Evolutionary conservation across 371 early-diverging fungal genomes (phyloP).

Genomic region (Choanephora cucurbitarum): DNA sequence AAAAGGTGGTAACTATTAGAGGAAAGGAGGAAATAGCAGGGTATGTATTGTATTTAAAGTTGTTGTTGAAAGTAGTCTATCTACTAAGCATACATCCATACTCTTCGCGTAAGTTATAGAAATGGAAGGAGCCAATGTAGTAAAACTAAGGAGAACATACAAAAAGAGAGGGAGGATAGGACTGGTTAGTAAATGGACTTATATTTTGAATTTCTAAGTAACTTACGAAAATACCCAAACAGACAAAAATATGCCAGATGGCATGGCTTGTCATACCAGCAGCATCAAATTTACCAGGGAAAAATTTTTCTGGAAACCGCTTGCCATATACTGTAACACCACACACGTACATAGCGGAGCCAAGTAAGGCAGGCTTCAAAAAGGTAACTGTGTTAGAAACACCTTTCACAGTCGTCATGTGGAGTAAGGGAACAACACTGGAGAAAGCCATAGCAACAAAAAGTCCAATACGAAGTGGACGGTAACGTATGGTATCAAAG

Average conservation of each 20-base stretch:
- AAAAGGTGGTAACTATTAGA: too few species aligned
- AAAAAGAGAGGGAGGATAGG: neutral
- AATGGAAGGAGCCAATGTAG: slow-evolving; percentile 27
- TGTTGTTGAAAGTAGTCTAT: neutral
- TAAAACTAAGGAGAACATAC: slow-evolving; percentile 22
- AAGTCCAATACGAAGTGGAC: slow-evolving; percentile 62
- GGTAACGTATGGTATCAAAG: slow-evolving; percentile 55
- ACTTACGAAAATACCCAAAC: slow-evolving; percentile 61
- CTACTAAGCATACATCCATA: slow-evolving; percentile 21
- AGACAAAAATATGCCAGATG: slow-evolving; percentile 78
- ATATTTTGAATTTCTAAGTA: neutral
- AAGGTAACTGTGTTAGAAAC: slow-evolving; percentile 39
- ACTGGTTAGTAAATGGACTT: neutral
- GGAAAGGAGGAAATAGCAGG: too few species aligned
- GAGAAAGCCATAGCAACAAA: slow-evolving; percentile 67
- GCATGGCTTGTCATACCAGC: slow-evolving; percentile 74
- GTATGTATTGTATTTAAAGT: too few species aligned
- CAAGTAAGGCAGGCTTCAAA: slow-evolving; percentile 54
- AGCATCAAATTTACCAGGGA: slow-evolving; percentile 76
- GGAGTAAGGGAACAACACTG: slow-evolving; percentile 60
- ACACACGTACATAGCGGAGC: slow-evolving; percentile 53
- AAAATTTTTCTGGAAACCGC: slow-evolving; percentile 73
- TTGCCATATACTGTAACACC: slow-evolving; percentile 54
- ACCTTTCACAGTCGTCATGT: slow-evolving; percentile 53
- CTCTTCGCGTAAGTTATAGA: slow-evolving; percentile 22